phyloP scores from a whole-genome alignment of 805 yeast genomes.

The Metschnikowia noctiluminum region DNA sequence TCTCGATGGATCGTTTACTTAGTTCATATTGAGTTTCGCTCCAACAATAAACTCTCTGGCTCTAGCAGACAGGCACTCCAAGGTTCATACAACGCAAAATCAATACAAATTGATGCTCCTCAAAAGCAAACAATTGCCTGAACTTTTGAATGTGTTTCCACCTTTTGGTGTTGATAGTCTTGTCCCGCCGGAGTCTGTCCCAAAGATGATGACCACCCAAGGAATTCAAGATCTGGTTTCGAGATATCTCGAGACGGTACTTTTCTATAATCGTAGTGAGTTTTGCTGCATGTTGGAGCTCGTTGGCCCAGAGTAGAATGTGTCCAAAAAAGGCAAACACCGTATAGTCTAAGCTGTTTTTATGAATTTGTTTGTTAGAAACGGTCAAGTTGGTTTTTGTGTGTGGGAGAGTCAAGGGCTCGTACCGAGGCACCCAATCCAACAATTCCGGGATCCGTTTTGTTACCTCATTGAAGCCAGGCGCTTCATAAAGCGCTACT shows the following conservation, averaged over 20 bases:
- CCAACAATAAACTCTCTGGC: not conserved
- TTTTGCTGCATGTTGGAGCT: constrained; percentile 20
- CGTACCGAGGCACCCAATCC: constrained; percentile 27
- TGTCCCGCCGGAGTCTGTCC: constrained; percentile 34
- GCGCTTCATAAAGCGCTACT: constrained; percentile 35
- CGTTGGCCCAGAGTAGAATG: constrained; percentile 35
- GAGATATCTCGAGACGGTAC: constrained; percentile 20
- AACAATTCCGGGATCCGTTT: constrained; percentile 24
- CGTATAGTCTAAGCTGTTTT: constrained; percentile 36
- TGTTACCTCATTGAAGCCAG: constrained; percentile 29
- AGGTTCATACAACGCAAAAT: constrained; percentile 34
- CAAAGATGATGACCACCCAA: constrained; percentile 41
- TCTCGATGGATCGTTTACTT: too few species aligned
- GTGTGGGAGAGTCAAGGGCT: constrained; percentile 30
- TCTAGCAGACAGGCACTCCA: constrained; percentile 4
- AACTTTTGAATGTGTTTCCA: constrained; percentile 42
- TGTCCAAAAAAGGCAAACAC: constrained; percentile 38
- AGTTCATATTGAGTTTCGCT: too few species aligned
- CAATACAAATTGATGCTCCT: constrained; percentile 39
- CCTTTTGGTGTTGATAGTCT: constrained; percentile 36
- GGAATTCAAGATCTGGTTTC: constrained; percentile 16
- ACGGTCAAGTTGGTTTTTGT: constrained; percentile 33
- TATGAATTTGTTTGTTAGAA: constrained; percentile 32
- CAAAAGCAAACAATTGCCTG: constrained; percentile 34
- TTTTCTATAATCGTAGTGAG: constrained; percentile 14